phyloP scores from a whole-genome alignment of 106 monocot genomes.

The Allium fistulosum region DNA sequence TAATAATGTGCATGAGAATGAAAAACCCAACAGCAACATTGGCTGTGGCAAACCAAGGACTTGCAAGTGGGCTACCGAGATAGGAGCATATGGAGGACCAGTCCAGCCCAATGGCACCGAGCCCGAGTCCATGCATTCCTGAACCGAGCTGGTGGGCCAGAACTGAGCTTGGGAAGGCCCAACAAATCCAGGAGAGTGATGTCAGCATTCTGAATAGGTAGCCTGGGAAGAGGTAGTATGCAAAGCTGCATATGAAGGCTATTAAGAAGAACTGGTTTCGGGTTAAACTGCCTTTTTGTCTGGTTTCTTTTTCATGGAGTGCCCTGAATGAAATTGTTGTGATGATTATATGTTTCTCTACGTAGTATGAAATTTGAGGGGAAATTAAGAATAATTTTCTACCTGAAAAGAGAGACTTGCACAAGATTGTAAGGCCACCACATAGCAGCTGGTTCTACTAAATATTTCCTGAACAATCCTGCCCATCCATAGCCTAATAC shows the following conservation, averaged over 20 bases:
- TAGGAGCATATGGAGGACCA: conserved; percentile 77
- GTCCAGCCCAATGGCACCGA: conserved; percentile 72
- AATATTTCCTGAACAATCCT: conserved; percentile 70
- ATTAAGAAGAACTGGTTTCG: conserved; percentile 79
- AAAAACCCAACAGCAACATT: conserved; percentile 68
- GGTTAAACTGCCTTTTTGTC: conserved; percentile 32
- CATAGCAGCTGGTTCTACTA: conserved; percentile 93
- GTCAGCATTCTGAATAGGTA: conserved; percentile 81
- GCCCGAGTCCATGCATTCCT: conserved; percentile 63
- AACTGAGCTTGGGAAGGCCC: conserved; percentile 64
- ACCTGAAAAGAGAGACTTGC: conserved; percentile 97
- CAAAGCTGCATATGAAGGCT: conserved; percentile 84
- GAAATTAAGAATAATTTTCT: background rate
- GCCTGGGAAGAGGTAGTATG: conserved; percentile 76
- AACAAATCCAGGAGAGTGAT: conserved; percentile 89
- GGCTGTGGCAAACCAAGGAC: conserved; percentile 87
- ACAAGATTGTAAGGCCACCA: conserved; percentile 95
- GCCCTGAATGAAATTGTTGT: conserved; percentile 27
- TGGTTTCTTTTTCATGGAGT: conserved; percentile 74
- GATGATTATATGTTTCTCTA: background rate
- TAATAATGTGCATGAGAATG: conserved; percentile 62
- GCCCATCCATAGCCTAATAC: conserved; percentile 91
- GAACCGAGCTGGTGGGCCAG: conserved; percentile 88
- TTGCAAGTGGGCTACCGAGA: conserved; percentile 85
- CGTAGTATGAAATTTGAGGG: background rate